Base-by-base conservation (phyloP, 495 filamentous ascomycete species). In the Trichoderma erinaceum region DNA sequence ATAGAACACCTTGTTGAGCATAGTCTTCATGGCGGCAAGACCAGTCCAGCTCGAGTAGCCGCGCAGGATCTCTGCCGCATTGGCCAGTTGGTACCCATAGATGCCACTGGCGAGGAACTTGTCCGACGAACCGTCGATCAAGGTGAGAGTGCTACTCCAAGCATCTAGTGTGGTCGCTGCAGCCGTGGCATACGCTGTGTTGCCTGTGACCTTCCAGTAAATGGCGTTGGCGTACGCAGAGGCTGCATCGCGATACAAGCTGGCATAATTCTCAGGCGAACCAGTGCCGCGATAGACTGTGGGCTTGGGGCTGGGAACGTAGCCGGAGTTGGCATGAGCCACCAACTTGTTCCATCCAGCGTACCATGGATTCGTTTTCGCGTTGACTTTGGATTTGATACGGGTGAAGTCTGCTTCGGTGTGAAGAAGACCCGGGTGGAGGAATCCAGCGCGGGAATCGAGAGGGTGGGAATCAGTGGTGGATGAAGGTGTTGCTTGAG, bases 1-100 rank as follows among this genome's bases (percentile, higher is more conserved):
- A 50, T 72, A 73, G 67, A 82, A 82, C 3, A 80, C 71, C 25
- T 72, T 69, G 1, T 64, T 65, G 65, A 82, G 66, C 75, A 80
- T 75, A 12, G 65, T 70, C 29, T 68, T 68, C 10, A 75, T 70
- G 11, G 71, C 68, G 7, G 68, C 67, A 13, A 74, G 67, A 8
- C 74, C 72, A 18, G 69, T n/a, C 77, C 77, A 82, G 58, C 71
- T 75, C 13, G 68, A 32, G 58, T 80, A 83, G 21, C 63, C 70
- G 1, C 78, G 73, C 71, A 83, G 68, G 5, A 83, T 68, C 66
- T 83, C 81, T 11, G 78, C 80, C 4, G 74, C 76, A 66, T 83
- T 83, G 21, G 81, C 79, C 25, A 83, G 69, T 67, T 83, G 69
- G 67, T 82, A 83, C 2, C 81, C 81, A 64, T 83, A 80, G 15